Percentiles rank a stretch among this genome's conserved stretches.
These are phyloP conservation scores for Tubosaeta sp. DNA, from an alignment of 768 basidiomycete species.

Conservation along the genomic window DNA sequence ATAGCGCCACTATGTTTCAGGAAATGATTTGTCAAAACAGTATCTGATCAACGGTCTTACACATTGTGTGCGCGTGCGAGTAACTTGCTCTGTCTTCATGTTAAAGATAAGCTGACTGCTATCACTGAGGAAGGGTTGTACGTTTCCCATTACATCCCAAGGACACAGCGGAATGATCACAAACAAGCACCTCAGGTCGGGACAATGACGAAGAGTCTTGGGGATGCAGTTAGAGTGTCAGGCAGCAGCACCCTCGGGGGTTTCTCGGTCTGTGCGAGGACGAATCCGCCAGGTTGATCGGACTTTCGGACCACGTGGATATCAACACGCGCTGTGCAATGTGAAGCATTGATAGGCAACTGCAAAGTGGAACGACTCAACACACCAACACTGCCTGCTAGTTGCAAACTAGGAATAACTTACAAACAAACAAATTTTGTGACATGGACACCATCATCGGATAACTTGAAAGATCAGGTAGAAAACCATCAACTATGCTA, in stretches of 20 bases:
- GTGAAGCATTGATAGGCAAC: not conserved
- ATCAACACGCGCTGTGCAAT: too few species aligned
- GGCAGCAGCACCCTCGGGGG: too few species aligned
- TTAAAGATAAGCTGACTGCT: not conserved
- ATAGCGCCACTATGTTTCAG: not conserved
- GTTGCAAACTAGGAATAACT: not conserved
- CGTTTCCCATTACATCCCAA: not conserved
- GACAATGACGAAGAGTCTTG: not conserved
- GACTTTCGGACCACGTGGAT: not conserved
- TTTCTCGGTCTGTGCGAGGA: not conserved
- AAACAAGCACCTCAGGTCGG: not conserved
- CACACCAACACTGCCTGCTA: not conserved
- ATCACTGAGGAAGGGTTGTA: not conserved
- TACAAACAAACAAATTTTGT: not conserved
- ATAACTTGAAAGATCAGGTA: too few species aligned
- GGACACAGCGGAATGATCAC: not conserved
- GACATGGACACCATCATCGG: not conserved
- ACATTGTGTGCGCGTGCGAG: not conserved
- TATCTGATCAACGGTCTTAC: not conserved
- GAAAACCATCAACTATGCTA: too few species aligned
- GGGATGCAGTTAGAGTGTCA: not conserved
- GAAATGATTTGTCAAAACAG: not conserved
- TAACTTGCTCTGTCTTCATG: not conserved
- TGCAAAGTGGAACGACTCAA: not conserved
- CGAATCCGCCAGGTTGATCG: not conserved